Evolutionary conservation across 257 asterid genomes (phyloP), one percentile per base, ranked within the genome.

Genomic region (Salvia hispanica): DNA sequence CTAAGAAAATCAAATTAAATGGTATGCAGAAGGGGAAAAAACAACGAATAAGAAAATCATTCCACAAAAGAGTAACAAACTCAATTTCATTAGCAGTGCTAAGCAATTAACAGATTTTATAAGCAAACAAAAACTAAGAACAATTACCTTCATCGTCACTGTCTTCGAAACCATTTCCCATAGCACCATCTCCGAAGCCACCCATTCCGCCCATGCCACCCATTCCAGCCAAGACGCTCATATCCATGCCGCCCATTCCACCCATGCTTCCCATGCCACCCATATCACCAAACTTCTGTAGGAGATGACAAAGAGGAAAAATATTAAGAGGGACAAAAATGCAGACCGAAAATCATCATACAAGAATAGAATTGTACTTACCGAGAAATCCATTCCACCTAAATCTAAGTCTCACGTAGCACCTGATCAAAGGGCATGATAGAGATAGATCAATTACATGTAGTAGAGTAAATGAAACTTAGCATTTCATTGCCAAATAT

Each of bases 351-450:
- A 3, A 47, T 3, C 10, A 18, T 7, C 12, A 64, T 4, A 18
- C 46, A 10, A 37, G 28, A 3, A 45, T 31, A 4, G 9, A 50
- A 36, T 6, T 47, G 39, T 33, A 55, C 85, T 80, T 79, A 92
- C 98, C 12, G 98, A 92, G 84, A 92, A 92, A 75, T 89, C 98
- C 98, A 92, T 92, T 39, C 93, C 92, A 58, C 96, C 94, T 81
- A 82, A 6, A 76, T 92, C 98, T 48, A 83, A 3, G 68, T 92
- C 96, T 12, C 82, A 70, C 12, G 98, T 89, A 70, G 76, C 95
- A 66, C 91, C 98, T 89, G 83, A 53, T 74, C 31, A 13, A 69
- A 58, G 48, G 39, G 57, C 12, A 4, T 73, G 51, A 56, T 48
- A 58, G 33, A 51, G 3, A 64, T 28, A 28, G 44, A 51, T 18